phyloP scores from a whole-genome alignment of 345 rosid species.

The Atalantia buxifolia region DNA sequence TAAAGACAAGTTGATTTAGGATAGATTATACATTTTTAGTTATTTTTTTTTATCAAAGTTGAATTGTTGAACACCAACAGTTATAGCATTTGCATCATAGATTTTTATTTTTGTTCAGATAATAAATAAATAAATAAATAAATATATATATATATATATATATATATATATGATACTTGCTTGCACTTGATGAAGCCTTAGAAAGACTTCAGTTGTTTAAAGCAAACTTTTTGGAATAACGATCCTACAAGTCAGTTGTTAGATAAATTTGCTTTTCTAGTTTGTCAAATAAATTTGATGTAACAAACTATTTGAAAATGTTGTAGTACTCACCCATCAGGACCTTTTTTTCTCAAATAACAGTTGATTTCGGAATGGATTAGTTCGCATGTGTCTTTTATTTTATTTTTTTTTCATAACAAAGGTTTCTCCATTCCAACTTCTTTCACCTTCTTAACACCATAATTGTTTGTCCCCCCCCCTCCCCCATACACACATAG shows the following conservation, averaged over 20 bases:
- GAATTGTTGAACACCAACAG: neutral
- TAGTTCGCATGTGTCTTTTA: neutral
- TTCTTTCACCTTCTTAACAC: neutral
- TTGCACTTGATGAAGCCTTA: slow-evolving; percentile 58
- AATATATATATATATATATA: no score
- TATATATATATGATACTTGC: slow-evolving; percentile 64
- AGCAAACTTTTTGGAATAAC: slow-evolving; percentile 63
- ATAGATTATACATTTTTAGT: neutral
- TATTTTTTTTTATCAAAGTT: neutral
- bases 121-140: slow-evolving; percentile 63
- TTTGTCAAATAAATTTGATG: neutral
- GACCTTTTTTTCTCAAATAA: neutral
- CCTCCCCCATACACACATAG: no score
- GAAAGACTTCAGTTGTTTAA: slow-evolving; percentile 69
- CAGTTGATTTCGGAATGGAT: neutral
- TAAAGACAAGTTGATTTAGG: neutral
- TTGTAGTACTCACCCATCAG: neutral
- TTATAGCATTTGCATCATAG: neutral
- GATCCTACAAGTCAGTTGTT: slow-evolving; percentile 63
- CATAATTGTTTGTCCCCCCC: neutral
- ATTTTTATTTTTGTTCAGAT: slow-evolving; percentile 25
- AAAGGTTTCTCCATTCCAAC: no score
- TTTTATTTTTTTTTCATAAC: neutral
- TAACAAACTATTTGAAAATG: neutral
- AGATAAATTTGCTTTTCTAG: slow-evolving; percentile 16